Base-by-base conservation (phyloP, 176 grass and related monocot genomes). In the Areca catechu region DNA sequence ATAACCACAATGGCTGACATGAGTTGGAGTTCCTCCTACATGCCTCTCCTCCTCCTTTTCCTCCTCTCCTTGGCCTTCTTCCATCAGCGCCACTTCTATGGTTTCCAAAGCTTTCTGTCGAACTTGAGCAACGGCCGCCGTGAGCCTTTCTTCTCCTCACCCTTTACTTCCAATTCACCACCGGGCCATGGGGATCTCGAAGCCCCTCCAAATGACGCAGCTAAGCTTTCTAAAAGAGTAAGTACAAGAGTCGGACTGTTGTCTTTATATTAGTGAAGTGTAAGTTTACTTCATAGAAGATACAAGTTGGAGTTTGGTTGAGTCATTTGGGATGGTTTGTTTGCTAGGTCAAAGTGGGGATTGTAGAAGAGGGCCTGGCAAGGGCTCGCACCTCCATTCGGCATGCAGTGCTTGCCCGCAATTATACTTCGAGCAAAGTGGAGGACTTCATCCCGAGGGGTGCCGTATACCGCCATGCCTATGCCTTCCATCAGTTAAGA, bases 391-490 rank as follows among this genome's bases (percentile, higher is more conserved):
- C 59, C 7, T 62, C 70, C 50, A 89, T 95, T 59, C 68, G 68
- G 15, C 70, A 54, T 18, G 90, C 82, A 15, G 50, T 57, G 15
- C 63, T 72, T 62, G 70, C 51, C 60, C 12, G 18, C 55, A 85
- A 82, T 20, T 65, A 68, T 51, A 77, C 73, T 57, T 74, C 62
- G n/a, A 74, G 25, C 22, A 67, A 73, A 51, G 71, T 0, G 29
- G 53, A 80, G 7, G 66, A 57, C 18, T 86, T 78, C 48, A 63
- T 79, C 56, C 86, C 86, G n/a, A 85, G 70, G 24, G 76, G 90
- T 55, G 65, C 82, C 51, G 71, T 95, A 48, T 95, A 95, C 63
- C 91, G 82, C 53, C 89, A 95, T 43, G 56, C 80, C 0, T 57
- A 29, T 29, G 83, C 79, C 24, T 95, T 90, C 20, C 80, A 87